Percentiles rank a stretch among this genome's conserved stretches.
These are phyloP conservation scores for Microstegium vimineum DNA, from an alignment of 176 grass and related monocot genomes.

Conservation along the genomic window DNA sequence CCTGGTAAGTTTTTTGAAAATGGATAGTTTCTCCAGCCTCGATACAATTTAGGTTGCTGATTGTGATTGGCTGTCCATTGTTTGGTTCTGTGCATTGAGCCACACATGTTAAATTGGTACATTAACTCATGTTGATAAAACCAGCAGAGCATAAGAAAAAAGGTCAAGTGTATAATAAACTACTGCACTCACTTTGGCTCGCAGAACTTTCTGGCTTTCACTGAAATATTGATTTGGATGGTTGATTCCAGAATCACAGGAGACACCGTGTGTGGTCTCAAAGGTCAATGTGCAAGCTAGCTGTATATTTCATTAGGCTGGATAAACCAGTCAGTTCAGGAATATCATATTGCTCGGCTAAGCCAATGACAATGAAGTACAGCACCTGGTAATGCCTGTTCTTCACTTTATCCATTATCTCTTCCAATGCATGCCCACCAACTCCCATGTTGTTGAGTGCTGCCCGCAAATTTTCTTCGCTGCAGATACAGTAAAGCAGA, in stretches of 20 bases:
- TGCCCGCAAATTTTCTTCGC: constrained; percentile 94
- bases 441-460: constrained; percentile 84
- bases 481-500: constrained; percentile 30
- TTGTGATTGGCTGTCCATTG: constrained; percentile 30
- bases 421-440: constrained; percentile 57
- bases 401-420: constrained; percentile 85
- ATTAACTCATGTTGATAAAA: background rate
- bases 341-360: constrained; percentile 18
- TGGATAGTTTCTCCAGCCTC: background rate
- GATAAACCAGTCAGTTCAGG: background rate
- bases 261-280: constrained; percentile 67
- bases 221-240: constrained; percentile 99
- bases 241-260: constrained; percentile 91
- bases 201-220: constrained; percentile 69
- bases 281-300: constrained; percentile 96
- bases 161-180: background rate
- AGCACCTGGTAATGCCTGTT: constrained; percentile 90
- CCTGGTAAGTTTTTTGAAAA: constrained; percentile 3
- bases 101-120: constrained; percentile 21
- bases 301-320: constrained; percentile 47
- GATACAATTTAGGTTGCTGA: constrained; percentile 24
- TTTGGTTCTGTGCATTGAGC: constrained; percentile 39
- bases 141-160: background rate
- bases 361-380: background rate
- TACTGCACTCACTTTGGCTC: constrained; percentile 48